Conservation (phyloP, 164 flowering plant genomes). For the Tetracentron sinense region DNA sequence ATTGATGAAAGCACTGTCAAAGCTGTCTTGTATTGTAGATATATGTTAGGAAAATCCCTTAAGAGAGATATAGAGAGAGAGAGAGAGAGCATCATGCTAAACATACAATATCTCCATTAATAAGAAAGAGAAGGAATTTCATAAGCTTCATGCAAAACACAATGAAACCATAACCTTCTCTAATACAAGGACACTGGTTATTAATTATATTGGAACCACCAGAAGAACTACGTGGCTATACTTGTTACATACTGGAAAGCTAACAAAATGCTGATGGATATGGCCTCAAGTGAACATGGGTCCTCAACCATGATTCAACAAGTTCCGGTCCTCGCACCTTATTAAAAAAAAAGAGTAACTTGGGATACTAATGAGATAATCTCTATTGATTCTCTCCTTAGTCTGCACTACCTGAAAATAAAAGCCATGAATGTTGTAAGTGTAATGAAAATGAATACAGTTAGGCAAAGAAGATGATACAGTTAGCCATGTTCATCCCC, state of each 20-base stretch:
- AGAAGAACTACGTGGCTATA: conserved; percentile 28
- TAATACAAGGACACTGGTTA: conserved; percentile 23
- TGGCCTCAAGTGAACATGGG: conserved; percentile 20
- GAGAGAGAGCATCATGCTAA: background rate
- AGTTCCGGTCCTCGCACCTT: background rate
- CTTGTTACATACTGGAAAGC: conserved; percentile 22
- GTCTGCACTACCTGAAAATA: conserved; percentile 31
- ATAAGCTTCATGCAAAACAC: conserved; percentile 24
- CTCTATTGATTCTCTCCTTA: conserved; percentile 24
- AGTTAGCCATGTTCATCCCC: conserved; percentile 21
- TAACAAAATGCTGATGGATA: conserved; percentile 32
- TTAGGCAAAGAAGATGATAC: background rate
- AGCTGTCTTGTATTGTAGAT: conserved; percentile 9
- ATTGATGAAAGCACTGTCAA: conserved; percentile 17
- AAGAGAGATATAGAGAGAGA: conserved; percentile 1
- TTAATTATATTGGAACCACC: conserved; percentile 14
- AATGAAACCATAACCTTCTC: conserved; percentile 22
- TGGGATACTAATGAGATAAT: conserved; percentile 13
- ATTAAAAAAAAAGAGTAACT: conserved; percentile 15
- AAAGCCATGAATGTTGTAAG: background rate
- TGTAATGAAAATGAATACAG: background rate
- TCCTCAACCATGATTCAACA: conserved; percentile 23
- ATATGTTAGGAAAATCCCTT: conserved; percentile 13
- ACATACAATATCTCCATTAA: conserved; percentile 17
- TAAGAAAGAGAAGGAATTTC: conserved; percentile 15